phyloP scores from a whole-genome alignment of 805 yeast species.

The Candida namnaoensis region DNA sequence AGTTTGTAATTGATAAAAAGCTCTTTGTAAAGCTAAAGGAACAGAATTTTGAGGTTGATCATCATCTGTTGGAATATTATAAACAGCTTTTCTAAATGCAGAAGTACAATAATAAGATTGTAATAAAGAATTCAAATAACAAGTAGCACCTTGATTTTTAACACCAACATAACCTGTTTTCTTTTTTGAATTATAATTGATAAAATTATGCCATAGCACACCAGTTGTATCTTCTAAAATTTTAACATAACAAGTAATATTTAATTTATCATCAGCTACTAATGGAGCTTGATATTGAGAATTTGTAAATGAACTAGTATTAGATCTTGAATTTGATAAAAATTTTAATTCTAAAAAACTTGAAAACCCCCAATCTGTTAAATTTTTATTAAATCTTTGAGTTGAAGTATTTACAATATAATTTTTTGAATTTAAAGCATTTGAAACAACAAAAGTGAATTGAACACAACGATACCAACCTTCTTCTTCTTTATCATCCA shows the following conservation, averaged over 20 bases:
- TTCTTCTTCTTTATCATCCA: slow-evolving; percentile 14
- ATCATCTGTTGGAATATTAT: slow-evolving; percentile 75
- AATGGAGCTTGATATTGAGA: slow-evolving; percentile 28
- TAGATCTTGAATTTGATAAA: slow-evolving; percentile 10
- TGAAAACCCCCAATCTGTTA: slow-evolving; percentile 95
- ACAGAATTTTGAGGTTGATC: slow-evolving; percentile 51
- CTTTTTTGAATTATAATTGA: slow-evolving; percentile 78
- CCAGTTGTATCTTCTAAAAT: slow-evolving; percentile 87
- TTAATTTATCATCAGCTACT: slow-evolving; percentile 44
- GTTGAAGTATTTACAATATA: slow-evolving; percentile 55
- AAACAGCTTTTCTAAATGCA: slow-evolving; percentile 75
- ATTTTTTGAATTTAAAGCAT: slow-evolving; percentile 61
- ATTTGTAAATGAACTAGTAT: slow-evolving; percentile 13
- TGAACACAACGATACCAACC: slow-evolving; percentile 90
- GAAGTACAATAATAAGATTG: slow-evolving; percentile 88
- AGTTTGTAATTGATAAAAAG: slow-evolving; percentile 72
- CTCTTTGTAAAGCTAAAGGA: slow-evolving; percentile 77
- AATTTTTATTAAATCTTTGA: slow-evolving; percentile 69
- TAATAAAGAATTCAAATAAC: slow-evolving; percentile 85
- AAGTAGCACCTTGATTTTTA: slow-evolving; percentile 96
- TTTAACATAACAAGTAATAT: slow-evolving; percentile 70
- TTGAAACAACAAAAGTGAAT: slow-evolving; percentile 78
- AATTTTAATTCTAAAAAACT: slow-evolving; percentile 51
- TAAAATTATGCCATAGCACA: slow-evolving; percentile 85
- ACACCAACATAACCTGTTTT: slow-evolving; percentile 89